A percentile compares a stretch with the other conserved stretches of the same genome.
Conservation (phyloP, 1,284 basidiomycete species). For the Pterulicium gracile region DNA sequence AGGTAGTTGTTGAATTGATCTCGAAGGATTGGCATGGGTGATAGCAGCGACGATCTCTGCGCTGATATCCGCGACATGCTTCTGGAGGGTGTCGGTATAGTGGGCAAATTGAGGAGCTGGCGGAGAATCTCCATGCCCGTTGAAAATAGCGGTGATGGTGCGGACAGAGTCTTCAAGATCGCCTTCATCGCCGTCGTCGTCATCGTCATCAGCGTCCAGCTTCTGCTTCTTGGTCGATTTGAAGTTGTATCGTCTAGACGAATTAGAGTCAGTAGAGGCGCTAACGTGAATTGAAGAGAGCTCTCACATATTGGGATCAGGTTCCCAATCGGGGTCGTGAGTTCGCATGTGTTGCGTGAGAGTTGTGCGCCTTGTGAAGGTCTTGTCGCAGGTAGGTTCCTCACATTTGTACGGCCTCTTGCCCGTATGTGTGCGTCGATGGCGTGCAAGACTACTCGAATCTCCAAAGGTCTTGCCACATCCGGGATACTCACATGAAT, state of each 20-base stretch:
- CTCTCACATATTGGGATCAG: conserved; percentile 68
- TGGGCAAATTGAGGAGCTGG: conserved; percentile 13
- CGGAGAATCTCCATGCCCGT: conserved; percentile 26
- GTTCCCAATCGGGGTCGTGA: conserved; percentile 72
- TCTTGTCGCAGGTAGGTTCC: conserved; percentile 71
- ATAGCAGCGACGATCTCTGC: conserved; percentile 67
- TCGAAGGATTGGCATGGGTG: conserved; percentile 32
- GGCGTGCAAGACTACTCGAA: conserved; percentile 80
- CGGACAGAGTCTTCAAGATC: conserved; percentile 59
- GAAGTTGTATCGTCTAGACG: conserved; percentile 58
- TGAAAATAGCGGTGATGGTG: conserved; percentile 57
- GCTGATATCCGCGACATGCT: conserved; percentile 56
- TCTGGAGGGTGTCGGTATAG: conserved; percentile 39
- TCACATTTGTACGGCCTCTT: conserved; percentile 77
- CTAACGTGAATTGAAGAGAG: conserved; percentile 2
- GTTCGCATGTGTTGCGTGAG: conserved; percentile 74
- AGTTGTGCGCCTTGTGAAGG: conserved; percentile 73
- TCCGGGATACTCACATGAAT: conserved; percentile 76
- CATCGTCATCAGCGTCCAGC: conserved; percentile 32
- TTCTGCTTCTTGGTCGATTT: conserved; percentile 57
- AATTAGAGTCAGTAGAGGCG: conserved; percentile 10
- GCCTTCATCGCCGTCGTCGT: conserved; percentile 35
- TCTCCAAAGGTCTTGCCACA: conserved; percentile 81
- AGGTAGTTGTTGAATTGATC: too few species aligned
- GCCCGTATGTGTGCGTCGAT: conserved; percentile 79